Percentiles rank a stretch among this genome's conserved stretches.
These are phyloP conservation scores for Dendrobium catenatum DNA, from an alignment of 106 monocot species.

Conservation along the genomic window DNA sequence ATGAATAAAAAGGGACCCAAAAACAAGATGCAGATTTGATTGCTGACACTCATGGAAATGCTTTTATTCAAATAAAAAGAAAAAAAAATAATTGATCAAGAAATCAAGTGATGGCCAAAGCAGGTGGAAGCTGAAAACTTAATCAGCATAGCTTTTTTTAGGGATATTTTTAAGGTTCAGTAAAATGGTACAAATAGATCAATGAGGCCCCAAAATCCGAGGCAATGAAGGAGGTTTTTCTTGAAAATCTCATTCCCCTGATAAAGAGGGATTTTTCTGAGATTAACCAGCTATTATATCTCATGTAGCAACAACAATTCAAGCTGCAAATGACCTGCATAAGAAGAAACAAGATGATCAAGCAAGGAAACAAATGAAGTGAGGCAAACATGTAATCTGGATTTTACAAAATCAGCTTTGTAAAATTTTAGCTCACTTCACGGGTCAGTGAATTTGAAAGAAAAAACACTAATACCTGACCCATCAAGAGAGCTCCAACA, in stretches of 20 bases:
- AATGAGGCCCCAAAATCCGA: neutral
- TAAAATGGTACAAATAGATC: slow-evolving; percentile 7
- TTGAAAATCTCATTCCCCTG: neutral
- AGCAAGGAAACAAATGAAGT: no score
- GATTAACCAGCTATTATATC: neutral
- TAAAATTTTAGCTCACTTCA: no score
- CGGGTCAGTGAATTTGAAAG: no score
- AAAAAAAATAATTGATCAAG: neutral
- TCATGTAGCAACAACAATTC: neutral
- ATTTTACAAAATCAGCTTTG: no score
- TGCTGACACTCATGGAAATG: neutral
- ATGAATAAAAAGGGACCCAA: neutral
- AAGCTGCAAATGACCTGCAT: neutral
- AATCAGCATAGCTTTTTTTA: slow-evolving; percentile 3
- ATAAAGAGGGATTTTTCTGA: neutral
- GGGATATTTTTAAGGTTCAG: neutral
- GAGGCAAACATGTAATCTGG: no score
- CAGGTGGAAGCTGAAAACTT: neutral
- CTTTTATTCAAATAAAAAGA: neutral
- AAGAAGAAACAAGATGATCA: neutral
- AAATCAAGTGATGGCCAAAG: neutral
- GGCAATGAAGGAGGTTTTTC: neutral
- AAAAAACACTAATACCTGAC: no score
- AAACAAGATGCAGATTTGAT: neutral
- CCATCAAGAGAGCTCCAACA: no score